phyloP scores from a whole-genome alignment of 2,329 filamentous ascomycete species.

The Rhinocladiella similis region DNA sequence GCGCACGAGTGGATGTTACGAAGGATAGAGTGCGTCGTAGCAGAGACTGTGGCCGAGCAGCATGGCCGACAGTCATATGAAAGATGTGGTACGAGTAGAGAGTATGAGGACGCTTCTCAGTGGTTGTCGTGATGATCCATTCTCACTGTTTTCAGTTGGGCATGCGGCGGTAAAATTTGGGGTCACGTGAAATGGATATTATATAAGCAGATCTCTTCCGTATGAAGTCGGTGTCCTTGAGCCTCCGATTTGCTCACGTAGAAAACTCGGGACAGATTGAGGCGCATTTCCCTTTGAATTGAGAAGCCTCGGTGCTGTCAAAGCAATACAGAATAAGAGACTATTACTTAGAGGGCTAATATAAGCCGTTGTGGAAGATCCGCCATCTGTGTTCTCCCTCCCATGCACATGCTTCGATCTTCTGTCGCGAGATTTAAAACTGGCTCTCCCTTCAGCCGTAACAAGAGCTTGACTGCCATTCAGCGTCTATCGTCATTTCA shows the following conservation, averaged over 20 bases:
- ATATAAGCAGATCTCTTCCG: too few species aligned
- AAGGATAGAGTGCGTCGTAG: constrained; percentile 25
- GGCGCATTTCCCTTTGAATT: constrained; percentile 1
- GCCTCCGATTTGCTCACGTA: background rate
- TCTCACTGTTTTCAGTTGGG: background rate
- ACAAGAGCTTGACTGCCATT: constrained; percentile 11
- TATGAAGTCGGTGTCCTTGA: too few species aligned
- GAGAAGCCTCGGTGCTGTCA: background rate
- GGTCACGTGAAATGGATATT: too few species aligned
- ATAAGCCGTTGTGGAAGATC: background rate
- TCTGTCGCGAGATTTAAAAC: background rate
- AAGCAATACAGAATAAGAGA: background rate
- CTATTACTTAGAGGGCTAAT: background rate
- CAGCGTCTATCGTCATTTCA: constrained; percentile 23
- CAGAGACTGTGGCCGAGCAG: constrained; percentile 24
- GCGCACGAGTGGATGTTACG: constrained; percentile 12
- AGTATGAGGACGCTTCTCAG: background rate
- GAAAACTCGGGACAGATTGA: background rate
- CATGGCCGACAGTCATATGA: constrained; percentile 28
- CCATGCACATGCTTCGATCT: constrained; percentile 11
- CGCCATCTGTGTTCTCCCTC: background rate
- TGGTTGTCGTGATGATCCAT: too few species aligned
- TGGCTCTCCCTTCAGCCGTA: constrained; percentile 9
- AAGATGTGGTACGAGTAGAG: background rate
- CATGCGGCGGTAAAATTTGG: background rate